Evolutionary conservation across 2,329 filamentous ascomycete species (phyloP).

Genomic region (Verruconis gallopava): DNA sequence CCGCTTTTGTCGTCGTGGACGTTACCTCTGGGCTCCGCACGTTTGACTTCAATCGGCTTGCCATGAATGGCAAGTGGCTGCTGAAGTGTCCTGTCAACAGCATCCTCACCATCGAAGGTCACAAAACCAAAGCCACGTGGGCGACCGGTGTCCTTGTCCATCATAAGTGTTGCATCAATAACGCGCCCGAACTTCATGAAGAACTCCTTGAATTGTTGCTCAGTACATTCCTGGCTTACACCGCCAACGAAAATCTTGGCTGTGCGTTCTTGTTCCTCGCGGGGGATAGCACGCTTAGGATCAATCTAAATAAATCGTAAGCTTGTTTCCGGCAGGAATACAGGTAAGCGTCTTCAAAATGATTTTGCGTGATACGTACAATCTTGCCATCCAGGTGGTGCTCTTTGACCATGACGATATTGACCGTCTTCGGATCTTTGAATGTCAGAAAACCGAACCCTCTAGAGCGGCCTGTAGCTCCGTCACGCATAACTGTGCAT

Average conservation of each 20-base stretch:
- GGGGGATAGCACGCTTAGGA: slow-evolving; percentile 90
- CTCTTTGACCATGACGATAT: slow-evolving; percentile 99
- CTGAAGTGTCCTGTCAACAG: slow-evolving; percentile 81
- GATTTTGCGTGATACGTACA: slow-evolving; percentile 47
- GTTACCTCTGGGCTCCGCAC: slow-evolving; percentile 89
- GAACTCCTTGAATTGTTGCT: slow-evolving; percentile 91
- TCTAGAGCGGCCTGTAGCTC: slow-evolving; percentile 80
- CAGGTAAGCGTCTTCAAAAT: slow-evolving; percentile 8
- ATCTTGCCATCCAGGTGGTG: slow-evolving; percentile 98
- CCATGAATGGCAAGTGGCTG: slow-evolving; percentile 82
- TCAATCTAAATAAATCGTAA: slow-evolving; percentile 57
- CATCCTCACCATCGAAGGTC: slow-evolving; percentile 90
- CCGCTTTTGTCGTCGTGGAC: slow-evolving; percentile 63
- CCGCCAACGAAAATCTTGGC: slow-evolving; percentile 98
- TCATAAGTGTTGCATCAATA: slow-evolving; percentile 96
- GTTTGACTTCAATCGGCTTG: slow-evolving; percentile 96
- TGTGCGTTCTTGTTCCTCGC: slow-evolving; percentile 95
- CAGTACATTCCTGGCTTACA: slow-evolving; percentile 92
- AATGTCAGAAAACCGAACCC: slow-evolving; percentile 98
- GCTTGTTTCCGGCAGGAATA: slow-evolving; percentile 17
- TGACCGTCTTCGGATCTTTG: slow-evolving; percentile 93
- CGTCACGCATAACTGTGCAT: slow-evolving; percentile 98
- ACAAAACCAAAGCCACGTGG: slow-evolving; percentile 96
- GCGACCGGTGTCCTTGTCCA: slow-evolving; percentile 98
- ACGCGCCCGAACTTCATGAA: slow-evolving; percentile 95